phyloP scores from a whole-genome alignment of 139 green algal species.

The Bryopsis sp. region DNA sequence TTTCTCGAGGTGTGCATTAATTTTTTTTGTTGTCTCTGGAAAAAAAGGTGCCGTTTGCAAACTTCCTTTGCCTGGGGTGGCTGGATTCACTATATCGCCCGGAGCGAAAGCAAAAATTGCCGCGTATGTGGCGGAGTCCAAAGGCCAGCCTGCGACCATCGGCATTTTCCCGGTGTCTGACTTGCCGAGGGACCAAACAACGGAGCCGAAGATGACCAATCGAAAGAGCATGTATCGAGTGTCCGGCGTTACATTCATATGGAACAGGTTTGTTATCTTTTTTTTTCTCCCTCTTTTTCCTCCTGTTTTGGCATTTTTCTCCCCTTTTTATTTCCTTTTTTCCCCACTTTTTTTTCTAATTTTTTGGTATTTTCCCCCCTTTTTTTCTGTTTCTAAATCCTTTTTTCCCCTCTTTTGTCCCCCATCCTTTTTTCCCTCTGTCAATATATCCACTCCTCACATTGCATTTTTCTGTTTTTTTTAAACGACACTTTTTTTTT shows the following conservation, averaged over 20 bases:
- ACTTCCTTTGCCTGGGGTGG: slow-evolving; percentile 5
- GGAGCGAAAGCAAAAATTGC: slow-evolving; percentile 12
- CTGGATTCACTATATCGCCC: slow-evolving; percentile 8
- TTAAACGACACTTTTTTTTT: background rate
- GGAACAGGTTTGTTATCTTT: slow-evolving; percentile 44
- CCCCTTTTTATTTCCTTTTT: too few relatives aligned
- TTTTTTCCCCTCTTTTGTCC: too few relatives aligned
- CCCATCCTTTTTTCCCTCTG: too few relatives aligned
- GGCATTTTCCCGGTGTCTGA: slow-evolving; percentile 9
- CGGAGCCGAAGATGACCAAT: slow-evolving; percentile 10
- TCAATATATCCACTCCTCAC: too few relatives aligned
- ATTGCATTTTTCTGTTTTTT: background rate
- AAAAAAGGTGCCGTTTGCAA: background rate
- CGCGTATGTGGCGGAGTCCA: slow-evolving; percentile 13
- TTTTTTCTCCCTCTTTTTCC: too few relatives aligned
- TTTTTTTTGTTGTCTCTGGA: too few relatives aligned
- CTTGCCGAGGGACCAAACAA: background rate
- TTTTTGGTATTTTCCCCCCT: too few relatives aligned
- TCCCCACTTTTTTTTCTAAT: too few relatives aligned
- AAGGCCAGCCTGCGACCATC: slow-evolving; percentile 9
- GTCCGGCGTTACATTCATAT: slow-evolving; percentile 38
- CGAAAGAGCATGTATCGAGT: slow-evolving; percentile 25
- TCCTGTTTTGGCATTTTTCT: too few relatives aligned
- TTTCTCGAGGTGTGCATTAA: too few relatives aligned
- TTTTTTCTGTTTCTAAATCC: too few relatives aligned